These are phyloP conservation scores for Cairneyella variabilis DNA, from an alignment of 495 filamentous ascomycete genomes.

Conservation along the genomic window DNA sequence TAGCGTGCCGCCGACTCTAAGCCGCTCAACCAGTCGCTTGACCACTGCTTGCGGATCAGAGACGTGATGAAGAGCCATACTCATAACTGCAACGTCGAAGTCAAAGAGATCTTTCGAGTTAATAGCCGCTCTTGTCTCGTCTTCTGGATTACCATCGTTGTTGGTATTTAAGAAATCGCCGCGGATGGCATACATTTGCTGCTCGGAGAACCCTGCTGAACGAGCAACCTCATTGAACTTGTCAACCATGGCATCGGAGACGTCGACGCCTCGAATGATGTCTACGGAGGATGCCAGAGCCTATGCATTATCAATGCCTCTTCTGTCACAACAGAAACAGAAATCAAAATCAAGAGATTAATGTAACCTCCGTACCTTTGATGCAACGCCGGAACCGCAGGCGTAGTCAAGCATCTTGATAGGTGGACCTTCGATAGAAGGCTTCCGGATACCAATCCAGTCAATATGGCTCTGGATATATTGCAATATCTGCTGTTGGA, in stretches of 20 bases:
- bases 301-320: not conserved
- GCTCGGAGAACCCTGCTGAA: not conserved
- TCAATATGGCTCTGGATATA: not conserved
- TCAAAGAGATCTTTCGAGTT: not conserved
- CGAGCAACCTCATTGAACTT: not conserved
- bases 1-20: slow-evolving; percentile 2
- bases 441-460: not conserved
- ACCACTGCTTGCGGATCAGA: slow-evolving; percentile 3
- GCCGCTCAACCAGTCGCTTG: slow-evolving; percentile 1
- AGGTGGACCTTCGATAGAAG: not conserved
- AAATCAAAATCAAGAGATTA: not conserved
- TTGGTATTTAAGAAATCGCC: slow-evolving; percentile 2
- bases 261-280: slow-evolving; percentile 1
- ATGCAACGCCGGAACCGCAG: slow-evolving; percentile 3
- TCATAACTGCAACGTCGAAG: slow-evolving; percentile 13
- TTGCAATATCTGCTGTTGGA: not conserved
- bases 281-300: not conserved
- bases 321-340: not conserved
- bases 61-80: slow-evolving; percentile 19
- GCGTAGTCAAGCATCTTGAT: slow-evolving; percentile 11
- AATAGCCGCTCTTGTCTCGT: not conserved
- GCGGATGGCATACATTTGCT: slow-evolving; percentile 4
- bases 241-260: slow-evolving; percentile 9
- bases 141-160: no score
- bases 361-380: not conserved